Base-by-base conservation (phyloP, 2,329 filamentous ascomycete species). In the Purpureocillium takamizusanense region DNA sequence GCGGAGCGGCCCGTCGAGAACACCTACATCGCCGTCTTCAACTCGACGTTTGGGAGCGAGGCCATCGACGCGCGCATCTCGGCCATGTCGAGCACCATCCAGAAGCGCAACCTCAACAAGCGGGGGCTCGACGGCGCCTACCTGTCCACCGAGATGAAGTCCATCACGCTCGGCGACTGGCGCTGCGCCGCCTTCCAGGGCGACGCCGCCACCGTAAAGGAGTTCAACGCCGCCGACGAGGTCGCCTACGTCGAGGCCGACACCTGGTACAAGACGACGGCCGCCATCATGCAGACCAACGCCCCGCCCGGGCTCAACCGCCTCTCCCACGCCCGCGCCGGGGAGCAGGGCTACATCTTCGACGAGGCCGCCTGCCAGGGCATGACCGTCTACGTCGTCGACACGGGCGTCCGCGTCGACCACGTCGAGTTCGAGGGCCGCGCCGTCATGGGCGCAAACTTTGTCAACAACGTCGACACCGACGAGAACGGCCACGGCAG, bases 1-100 rank as follows among this genome's bases (percentile, higher is more conserved):
- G 67, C 66, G 39, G 47, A 47, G 9, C 61, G 76, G 48, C 56
- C 71, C 42, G 68, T 81, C 35, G 60, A 71, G 28, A 70, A 74
- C 60, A 63, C 66, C 35, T 83, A 78, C 57, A 81, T 83, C 44
- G 76, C 81, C 39, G 76, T 82, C 41, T 81, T 79, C 64, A 76
- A 80, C 55, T 64, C 63, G 46, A 69, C 66, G 39, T 69, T 67
- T 47, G 62, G 60, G 44, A 60, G 68, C 16, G 66, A 65, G 13
- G 60, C 61, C 29, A 69, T 81, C 49, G 56, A 61, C 29, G 59
- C 65, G 35, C 72, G 76, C 54, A 60, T 74, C 51, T 56, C 62
- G 25, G 62, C 57, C 40, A 65, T 78, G 50, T 65, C 61, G 40
- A 52, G 63, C 31, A 56, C 68, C 33, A 56, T 81, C 40, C 61